Conservation (phyloP, 1,284 basidiomycete species). For the Rhodotorula mucilaginosa region DNA sequence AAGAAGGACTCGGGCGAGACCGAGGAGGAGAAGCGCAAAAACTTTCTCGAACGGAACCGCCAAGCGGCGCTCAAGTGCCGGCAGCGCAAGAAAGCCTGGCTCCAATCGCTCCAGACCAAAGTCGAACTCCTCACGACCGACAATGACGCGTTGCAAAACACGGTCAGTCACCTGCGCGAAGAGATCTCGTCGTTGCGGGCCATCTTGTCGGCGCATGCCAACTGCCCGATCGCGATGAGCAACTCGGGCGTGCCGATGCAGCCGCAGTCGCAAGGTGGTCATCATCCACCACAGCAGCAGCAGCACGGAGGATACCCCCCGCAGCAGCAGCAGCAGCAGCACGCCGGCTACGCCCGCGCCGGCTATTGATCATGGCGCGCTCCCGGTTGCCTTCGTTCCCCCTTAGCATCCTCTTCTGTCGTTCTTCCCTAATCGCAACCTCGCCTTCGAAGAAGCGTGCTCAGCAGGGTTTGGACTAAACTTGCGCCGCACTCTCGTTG, state of each 20-base stretch:
- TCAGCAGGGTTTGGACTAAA: too few species aligned
- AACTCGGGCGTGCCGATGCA: slow-evolving; percentile 4
- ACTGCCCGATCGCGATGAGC: slow-evolving; percentile 40
- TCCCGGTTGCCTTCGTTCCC: too few species aligned
- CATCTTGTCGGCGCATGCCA: slow-evolving; percentile 49
- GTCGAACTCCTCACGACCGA: slow-evolving; percentile 86
- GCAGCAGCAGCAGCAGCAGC: neutral
- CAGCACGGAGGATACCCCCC: neutral
- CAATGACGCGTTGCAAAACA: slow-evolving; percentile 79
- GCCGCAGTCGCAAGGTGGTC: neutral
- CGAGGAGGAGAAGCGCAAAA: slow-evolving; percentile 90
- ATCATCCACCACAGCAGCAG: neutral
- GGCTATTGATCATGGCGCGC: neutral
- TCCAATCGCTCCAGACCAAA: slow-evolving; percentile 85
- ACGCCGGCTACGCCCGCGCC: slow-evolving; percentile 1
- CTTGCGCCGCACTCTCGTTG: too few species aligned
- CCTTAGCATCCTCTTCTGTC: neutral
- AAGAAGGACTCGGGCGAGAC: slow-evolving; percentile 75
- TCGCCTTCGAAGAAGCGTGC: too few species aligned
- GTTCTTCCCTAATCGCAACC: neutral
- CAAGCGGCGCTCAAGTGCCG: slow-evolving; percentile 98
- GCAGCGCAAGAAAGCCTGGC: slow-evolving; percentile 98
- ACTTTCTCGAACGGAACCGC: slow-evolving; percentile 89
- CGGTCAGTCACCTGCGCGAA: slow-evolving; percentile 55
- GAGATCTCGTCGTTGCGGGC: slow-evolving; percentile 59